phyloP scores from a whole-genome alignment of 768 basidiomycete species.

The Scleroderma citrinum region DNA sequence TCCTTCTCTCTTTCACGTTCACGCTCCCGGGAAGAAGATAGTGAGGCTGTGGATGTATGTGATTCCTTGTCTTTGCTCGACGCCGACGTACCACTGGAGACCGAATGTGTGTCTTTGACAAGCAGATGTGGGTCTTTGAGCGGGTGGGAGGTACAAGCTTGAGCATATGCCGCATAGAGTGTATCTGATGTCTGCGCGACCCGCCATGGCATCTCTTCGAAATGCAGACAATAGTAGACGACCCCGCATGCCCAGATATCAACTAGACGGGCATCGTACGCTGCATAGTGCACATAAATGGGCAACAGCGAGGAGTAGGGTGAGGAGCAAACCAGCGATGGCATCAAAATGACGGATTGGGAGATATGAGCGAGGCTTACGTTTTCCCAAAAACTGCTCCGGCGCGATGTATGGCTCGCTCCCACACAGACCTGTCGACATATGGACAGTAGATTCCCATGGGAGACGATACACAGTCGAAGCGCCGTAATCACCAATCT shows the following conservation, averaged over 20 bases:
- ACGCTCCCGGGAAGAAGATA: not conserved
- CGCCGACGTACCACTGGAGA: not conserved
- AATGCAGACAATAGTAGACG: slow-evolving; percentile 98
- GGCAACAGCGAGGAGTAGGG: slow-evolving; percentile 1
- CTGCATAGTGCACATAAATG: slow-evolving; percentile 36
- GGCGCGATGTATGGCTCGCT: slow-evolving; percentile 99
- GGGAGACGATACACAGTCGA: slow-evolving; percentile 98
- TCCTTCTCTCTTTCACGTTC: slow-evolving; percentile 17
- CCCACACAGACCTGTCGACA: slow-evolving; percentile 95
- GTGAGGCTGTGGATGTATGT: not conserved
- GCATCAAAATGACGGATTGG: no score
- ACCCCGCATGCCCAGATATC: slow-evolving; percentile 97
- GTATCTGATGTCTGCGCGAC: slow-evolving; percentile 80
- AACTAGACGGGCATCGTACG: slow-evolving; percentile 94
- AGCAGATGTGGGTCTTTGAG: slow-evolving; percentile 13
- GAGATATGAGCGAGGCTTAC: slow-evolving; percentile 48
- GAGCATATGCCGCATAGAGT: slow-evolving; percentile 72
- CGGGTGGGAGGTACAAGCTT: slow-evolving; percentile 29
- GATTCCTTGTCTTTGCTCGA: not conserved
- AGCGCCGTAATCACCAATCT: slow-evolving; percentile 98
- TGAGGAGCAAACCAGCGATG: no score
- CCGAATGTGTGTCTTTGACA: not conserved
- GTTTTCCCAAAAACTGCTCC: slow-evolving; percentile 94
- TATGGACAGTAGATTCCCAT: slow-evolving; percentile 95
- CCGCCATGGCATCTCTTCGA: slow-evolving; percentile 97